These are phyloP conservation scores for Aspergillus wentii DNA, from an alignment of 495 filamentous ascomycete genomes.

Conservation along the genomic window DNA sequence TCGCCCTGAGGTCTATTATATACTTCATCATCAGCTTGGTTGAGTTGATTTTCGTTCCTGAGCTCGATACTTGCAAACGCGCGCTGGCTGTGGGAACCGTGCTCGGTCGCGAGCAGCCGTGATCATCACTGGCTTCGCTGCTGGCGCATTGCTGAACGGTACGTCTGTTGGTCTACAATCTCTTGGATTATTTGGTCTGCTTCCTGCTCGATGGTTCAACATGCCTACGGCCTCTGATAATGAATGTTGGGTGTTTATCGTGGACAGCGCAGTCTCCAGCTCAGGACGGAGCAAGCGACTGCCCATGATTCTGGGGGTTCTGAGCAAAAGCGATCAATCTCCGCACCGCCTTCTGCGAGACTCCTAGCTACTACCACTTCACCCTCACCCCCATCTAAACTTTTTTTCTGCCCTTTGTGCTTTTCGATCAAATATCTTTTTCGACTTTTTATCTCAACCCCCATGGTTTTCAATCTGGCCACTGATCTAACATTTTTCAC, in stretches of 20 bases:
- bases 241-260: constrained; percentile 4
- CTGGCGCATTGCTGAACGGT: constrained; percentile 44
- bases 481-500: constrained; percentile 1
- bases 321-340: constrained; percentile 47
- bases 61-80: constrained; percentile 6
- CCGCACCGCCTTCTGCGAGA: constrained; percentile 44
- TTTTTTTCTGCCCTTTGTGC: neutral
- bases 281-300: constrained; percentile 15
- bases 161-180: constrained; percentile 25
- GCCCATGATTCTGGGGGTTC: constrained; percentile 29
- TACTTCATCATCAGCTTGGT: too few species aligned
- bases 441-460: neutral
- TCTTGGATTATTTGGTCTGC: constrained; percentile 1
- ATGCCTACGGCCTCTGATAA: neutral
- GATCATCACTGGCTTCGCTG: constrained; percentile 26
- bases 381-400: constrained; percentile 15
- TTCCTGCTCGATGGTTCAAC: neutral
- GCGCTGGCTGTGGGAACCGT: constrained; percentile 27
- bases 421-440: neutral
- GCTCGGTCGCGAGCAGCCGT: constrained; percentile 37
- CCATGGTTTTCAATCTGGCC: neutral
- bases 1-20: too few species aligned
- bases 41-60: too few species aligned
- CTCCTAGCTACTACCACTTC: constrained; percentile 12
- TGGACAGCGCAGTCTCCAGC: constrained; percentile 20